These are phyloP conservation scores for Simmondsia chinensis DNA, from an alignment of 148 eudicot species.

Conservation along the genomic window DNA sequence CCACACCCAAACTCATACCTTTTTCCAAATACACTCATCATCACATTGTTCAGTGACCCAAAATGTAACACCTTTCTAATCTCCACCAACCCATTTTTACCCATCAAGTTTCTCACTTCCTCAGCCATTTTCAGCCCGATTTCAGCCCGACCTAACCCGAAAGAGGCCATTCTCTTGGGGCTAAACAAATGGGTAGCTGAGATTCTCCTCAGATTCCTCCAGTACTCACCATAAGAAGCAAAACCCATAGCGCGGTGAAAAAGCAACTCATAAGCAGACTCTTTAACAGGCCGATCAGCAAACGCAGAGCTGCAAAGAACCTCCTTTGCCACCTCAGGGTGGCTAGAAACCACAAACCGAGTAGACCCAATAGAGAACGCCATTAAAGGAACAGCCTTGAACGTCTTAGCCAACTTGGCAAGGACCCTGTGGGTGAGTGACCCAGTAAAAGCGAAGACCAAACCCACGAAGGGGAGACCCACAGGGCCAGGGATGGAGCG, in stretches of 20 bases:
- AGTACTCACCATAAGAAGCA: constrained; percentile 81
- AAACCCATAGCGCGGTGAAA: constrained; percentile 94
- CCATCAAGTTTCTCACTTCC: constrained; percentile 23
- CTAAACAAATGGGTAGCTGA: constrained; percentile 64
- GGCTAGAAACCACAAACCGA: constrained; percentile 53
- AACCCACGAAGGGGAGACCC: constrained; percentile 55
- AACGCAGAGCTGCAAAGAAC: constrained; percentile 53
- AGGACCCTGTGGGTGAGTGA: constrained; percentile 45
- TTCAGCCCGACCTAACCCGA: constrained; percentile 23
- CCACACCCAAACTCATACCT: constrained; percentile 23
- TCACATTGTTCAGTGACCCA: constrained; percentile 78
- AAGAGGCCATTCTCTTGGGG: constrained; percentile 32
- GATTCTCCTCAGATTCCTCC: constrained; percentile 65
- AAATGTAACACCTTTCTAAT: constrained; percentile 47
- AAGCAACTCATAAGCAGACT: constrained; percentile 71
- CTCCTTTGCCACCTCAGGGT: constrained; percentile 70
- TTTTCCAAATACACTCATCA: constrained; percentile 82
- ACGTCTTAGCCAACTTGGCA: constrained; percentile 9
- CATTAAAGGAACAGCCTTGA: constrained; percentile 37
- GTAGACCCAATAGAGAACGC: constrained; percentile 83
- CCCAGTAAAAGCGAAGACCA: constrained; percentile 31
- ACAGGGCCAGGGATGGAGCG: constrained; percentile 59
- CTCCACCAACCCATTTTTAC: constrained; percentile 27
- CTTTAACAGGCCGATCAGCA: constrained; percentile 82
- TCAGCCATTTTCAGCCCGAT: constrained; percentile 44